These are phyloP conservation scores for Boletellus deceptivus DNA, from an alignment of 1,284 basidiomycete species.

Conservation along the genomic window DNA sequence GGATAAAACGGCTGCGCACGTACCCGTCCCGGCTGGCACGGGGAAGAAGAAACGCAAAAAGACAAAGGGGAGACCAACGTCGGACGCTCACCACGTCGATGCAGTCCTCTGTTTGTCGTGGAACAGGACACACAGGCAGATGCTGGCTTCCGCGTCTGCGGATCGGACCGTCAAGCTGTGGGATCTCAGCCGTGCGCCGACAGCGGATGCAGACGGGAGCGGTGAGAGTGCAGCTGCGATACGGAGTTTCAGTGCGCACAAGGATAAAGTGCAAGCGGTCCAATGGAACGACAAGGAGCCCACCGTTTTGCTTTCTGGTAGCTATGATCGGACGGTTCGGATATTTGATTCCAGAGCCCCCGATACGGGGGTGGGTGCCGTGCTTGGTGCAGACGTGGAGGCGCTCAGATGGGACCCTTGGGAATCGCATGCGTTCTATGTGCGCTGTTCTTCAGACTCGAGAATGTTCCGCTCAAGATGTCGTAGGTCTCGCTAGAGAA, in stretches of 20 bases:
- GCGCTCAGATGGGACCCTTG: slow-evolving; percentile 95
- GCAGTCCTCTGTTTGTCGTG: slow-evolving; percentile 91
- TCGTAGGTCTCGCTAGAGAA: slow-evolving; percentile 87
- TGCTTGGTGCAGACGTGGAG: slow-evolving; percentile 90
- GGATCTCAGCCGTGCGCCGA: slow-evolving; percentile 82
- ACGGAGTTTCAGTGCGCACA: slow-evolving; percentile 86
- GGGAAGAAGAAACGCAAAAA: slow-evolving; percentile 96
- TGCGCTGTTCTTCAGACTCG: slow-evolving; percentile 40
- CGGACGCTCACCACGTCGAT: slow-evolving; percentile 85
- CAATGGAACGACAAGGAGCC: slow-evolving; percentile 93
- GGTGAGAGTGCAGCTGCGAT: slow-evolving; percentile 51
- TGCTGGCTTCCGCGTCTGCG: slow-evolving; percentile 90
- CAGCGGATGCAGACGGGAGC: slow-evolving; percentile 42
- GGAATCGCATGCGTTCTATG: slow-evolving; percentile 85
- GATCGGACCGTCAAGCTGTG: slow-evolving; percentile 97
- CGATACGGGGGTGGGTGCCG: slow-evolving; percentile 72
- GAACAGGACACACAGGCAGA: slow-evolving; percentile 87
- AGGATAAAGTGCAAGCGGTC: slow-evolving; percentile 96
- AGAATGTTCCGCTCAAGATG: slow-evolving; percentile 2
- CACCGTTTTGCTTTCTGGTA: slow-evolving; percentile 87
- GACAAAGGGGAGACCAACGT: slow-evolving; percentile 66
- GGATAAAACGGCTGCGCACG: slow-evolving; percentile 79
- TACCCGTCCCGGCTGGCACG: slow-evolving; percentile 74
- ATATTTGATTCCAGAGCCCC: slow-evolving; percentile 92
- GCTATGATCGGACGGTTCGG: slow-evolving; percentile 90